Evolutionary conservation across 306 rosid genomes (phyloP).

Genomic region (Inga oerstediana): DNA sequence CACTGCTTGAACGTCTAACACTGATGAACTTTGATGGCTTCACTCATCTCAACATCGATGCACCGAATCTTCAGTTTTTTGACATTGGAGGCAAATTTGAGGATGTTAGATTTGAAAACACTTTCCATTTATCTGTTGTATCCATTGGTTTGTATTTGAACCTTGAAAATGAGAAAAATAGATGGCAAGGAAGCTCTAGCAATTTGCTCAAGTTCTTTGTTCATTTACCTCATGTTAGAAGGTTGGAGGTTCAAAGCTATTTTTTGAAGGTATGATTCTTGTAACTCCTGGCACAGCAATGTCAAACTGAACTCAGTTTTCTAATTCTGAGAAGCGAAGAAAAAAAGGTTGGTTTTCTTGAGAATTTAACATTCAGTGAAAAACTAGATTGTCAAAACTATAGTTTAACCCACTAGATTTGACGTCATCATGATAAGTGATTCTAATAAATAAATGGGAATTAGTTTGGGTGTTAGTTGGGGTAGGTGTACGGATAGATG

Average conservation of each 20-base stretch:
- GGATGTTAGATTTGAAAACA: slow-evolving; percentile 52
- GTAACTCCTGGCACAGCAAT: not conserved
- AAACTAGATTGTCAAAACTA: not conserved
- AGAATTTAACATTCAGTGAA: slow-evolving; percentile 13
- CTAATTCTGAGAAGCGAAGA: not conserved
- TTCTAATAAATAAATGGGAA: not conserved
- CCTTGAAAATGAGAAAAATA: slow-evolving; percentile 32
- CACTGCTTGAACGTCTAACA: slow-evolving; percentile 57
- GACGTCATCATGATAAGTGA: not conserved
- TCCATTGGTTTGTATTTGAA: slow-evolving; percentile 53
- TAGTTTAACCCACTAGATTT: not conserved
- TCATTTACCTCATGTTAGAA: slow-evolving; percentile 48
- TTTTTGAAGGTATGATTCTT: slow-evolving; percentile 55
- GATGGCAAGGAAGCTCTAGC: slow-evolving; percentile 39
- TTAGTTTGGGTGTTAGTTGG: not conserved
- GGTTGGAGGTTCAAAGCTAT: slow-evolving; percentile 59
- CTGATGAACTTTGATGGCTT: slow-evolving; percentile 67
- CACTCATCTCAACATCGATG: slow-evolving; percentile 51
- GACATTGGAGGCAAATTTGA: slow-evolving; percentile 63
- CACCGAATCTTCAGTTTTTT: slow-evolving; percentile 58
- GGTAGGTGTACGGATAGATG: not conserved
- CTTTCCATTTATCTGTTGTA: slow-evolving; percentile 52
- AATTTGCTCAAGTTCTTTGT: slow-evolving; percentile 53
- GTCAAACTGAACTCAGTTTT: not conserved
- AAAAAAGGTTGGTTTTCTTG: not conserved